phyloP scores from a whole-genome alignment of 2,329 filamentous ascomycete species.

The Ploettnerulaceae sp. region DNA sequence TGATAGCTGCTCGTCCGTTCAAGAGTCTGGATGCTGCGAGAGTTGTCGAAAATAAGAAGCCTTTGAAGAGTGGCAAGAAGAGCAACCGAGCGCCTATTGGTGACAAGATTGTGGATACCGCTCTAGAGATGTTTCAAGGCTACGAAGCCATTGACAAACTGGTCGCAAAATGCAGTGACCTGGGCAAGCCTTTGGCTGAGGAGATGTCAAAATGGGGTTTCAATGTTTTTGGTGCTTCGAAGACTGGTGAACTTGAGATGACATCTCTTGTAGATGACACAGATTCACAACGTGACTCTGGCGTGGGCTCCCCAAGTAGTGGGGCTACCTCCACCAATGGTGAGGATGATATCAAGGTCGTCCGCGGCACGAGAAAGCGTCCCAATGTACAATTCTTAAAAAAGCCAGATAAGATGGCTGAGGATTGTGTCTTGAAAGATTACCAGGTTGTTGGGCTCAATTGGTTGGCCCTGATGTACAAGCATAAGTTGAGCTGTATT shows the following conservation, averaged over 20 bases:
- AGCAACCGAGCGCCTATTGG: constrained; percentile 49
- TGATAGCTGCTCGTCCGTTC: constrained; percentile 76
- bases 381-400: constrained; percentile 31
- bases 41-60: constrained; percentile 51
- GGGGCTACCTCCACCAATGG: constrained; percentile 31
- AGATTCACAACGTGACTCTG: constrained; percentile 52
- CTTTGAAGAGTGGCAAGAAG: constrained; percentile 46
- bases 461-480: constrained; percentile 83
- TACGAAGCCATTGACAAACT: constrained; percentile 81
- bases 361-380: constrained; percentile 22
- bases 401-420: constrained; percentile 72
- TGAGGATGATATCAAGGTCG: constrained; percentile 40
- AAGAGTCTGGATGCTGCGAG: constrained; percentile 58
- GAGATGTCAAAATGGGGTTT: constrained; percentile 66
- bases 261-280: constrained; percentile 41
- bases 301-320: constrained; percentile 58
- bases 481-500: constrained; percentile 77
- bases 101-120: constrained; percentile 62
- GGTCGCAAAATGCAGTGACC: constrained; percentile 67
- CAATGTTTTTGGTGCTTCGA: constrained; percentile 56
- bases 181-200: constrained; percentile 61
- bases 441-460: constrained; percentile 94
- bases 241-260: constrained; percentile 53
- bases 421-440: constrained; percentile 75
- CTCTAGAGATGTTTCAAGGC: constrained; percentile 68